These are phyloP conservation scores for Sanghuangporus sanghuang DNA, from an alignment of 1,284 basidiomycete genomes.

Conservation along the genomic window DNA sequence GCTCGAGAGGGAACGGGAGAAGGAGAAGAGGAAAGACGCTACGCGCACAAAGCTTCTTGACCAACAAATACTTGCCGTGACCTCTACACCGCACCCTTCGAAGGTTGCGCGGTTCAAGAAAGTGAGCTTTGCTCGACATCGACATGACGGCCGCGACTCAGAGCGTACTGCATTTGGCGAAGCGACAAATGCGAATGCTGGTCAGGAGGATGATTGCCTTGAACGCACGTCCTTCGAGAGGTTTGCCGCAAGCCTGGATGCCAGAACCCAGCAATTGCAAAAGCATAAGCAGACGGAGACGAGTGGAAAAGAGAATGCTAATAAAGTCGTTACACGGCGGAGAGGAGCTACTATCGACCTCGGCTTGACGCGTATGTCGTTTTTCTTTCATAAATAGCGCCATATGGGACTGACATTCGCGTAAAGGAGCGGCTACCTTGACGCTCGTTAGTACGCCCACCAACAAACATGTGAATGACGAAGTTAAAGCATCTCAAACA, in stretches of 20 bases:
- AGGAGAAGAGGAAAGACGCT: background rate
- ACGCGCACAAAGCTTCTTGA: background rate
- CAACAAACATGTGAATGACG: background rate
- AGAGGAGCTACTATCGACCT: background rate
- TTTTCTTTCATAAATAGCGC: background rate
- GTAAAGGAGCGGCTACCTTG: conserved; percentile 10
- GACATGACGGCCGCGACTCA: background rate
- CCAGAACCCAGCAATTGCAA: background rate
- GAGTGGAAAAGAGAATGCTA: conserved; percentile 1
- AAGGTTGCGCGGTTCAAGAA: background rate
- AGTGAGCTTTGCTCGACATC: background rate
- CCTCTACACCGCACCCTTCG: background rate
- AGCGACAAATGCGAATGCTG: conserved; percentile 3
- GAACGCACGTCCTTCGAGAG: background rate
- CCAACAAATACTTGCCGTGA: background rate
- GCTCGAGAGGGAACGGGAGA: background rate
- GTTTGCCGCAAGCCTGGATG: conserved; percentile 3
- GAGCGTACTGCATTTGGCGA: conserved; percentile 1
- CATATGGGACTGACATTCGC: background rate
- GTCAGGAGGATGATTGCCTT: background rate
- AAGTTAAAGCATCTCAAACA: conserved; percentile 23
- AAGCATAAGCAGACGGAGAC: background rate
- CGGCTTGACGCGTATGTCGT: conserved; percentile 6
- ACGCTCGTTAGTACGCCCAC: conserved; percentile 16
- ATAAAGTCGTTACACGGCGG: background rate